A percentile compares a stretch with the other conserved stretches of the same genome.
Evolutionary conservation across 129 eudicot species (phyloP).

Genomic region (Escallonia rubra): DNA sequence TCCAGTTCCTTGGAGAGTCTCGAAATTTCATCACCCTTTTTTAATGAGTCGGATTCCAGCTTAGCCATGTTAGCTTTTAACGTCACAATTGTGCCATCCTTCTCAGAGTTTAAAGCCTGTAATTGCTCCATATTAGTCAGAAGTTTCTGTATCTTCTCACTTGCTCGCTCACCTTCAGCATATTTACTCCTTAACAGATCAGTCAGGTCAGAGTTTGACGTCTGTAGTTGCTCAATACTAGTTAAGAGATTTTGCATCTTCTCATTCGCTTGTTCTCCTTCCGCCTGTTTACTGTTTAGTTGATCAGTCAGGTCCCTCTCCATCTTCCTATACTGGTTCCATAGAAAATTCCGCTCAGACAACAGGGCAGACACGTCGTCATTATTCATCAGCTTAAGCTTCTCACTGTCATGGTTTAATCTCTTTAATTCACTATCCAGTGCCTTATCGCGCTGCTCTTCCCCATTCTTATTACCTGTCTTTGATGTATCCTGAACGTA

Average conservation of each 20-base stretch:
- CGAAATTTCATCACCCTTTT: slow-evolving; percentile 30
- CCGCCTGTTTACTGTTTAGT: slow-evolving; percentile 25
- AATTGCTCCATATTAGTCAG: slow-evolving; percentile 29
- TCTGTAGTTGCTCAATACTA: slow-evolving; percentile 35
- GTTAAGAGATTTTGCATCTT: slow-evolving; percentile 24
- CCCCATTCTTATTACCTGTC: background rate
- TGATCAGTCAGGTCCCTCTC: slow-evolving; percentile 26
- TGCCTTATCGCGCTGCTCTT: background rate
- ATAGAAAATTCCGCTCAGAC: slow-evolving; percentile 39
- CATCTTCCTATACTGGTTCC: slow-evolving; percentile 42
- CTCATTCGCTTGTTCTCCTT: slow-evolving; percentile 31
- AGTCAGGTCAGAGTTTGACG: slow-evolving; percentile 18
- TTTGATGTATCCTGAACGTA: background rate
- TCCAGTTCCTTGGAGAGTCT: slow-evolving; percentile 27
- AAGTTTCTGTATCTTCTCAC: slow-evolving; percentile 31
- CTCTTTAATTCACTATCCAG: slow-evolving; percentile 25
- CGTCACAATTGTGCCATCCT: slow-evolving; percentile 20
- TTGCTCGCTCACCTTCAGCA: slow-evolving; percentile 29
- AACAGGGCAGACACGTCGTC: slow-evolving; percentile 25
- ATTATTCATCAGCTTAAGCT: background rate
- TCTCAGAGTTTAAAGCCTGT: slow-evolving; percentile 28
- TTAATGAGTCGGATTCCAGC: slow-evolving; percentile 28
- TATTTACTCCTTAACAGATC: slow-evolving; percentile 22
- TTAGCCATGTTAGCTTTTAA: slow-evolving; percentile 20
- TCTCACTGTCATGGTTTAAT: slow-evolving; percentile 31